phyloP scores from a whole-genome alignment of 2,329 filamentous ascomycete species.

The Cladosporium sphaerospermum region DNA sequence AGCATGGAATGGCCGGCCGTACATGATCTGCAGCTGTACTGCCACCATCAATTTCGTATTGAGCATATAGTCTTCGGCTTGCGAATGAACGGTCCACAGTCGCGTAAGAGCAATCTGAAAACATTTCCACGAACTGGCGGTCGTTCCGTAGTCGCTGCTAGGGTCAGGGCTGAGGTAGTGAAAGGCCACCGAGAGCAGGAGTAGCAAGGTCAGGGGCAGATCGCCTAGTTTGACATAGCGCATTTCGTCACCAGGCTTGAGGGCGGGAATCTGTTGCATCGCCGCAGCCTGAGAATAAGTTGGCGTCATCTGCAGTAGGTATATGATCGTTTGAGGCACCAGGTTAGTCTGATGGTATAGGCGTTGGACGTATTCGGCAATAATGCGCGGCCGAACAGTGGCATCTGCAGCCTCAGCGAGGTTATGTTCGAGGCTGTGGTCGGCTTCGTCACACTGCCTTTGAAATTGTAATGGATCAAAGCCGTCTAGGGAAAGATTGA shows the following conservation, averaged over 20 bases:
- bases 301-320: slow-evolving; percentile 10
- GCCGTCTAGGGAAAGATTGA: slow-evolving; percentile 8
- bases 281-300: slow-evolving; percentile 7
- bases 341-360: slow-evolving; percentile 12
- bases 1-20: slow-evolving; percentile 10
- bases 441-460: slow-evolving; percentile 9
- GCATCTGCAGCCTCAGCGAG: slow-evolving; percentile 7
- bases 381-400: slow-evolving; percentile 3
- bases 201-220: background rate
- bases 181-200: slow-evolving; percentile 9
- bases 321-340: slow-evolving; percentile 11
- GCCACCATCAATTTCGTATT: slow-evolving; percentile 11
- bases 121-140: slow-evolving; percentile 8
- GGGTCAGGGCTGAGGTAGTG: slow-evolving; percentile 11
- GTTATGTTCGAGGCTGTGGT: slow-evolving; percentile 5
- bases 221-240: slow-evolving; percentile 11
- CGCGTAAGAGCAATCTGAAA: slow-evolving; percentile 10
- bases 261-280: slow-evolving; percentile 2
- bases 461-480: slow-evolving; percentile 12
- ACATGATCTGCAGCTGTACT: slow-evolving; percentile 8
- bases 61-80: slow-evolving; percentile 10
- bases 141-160: slow-evolving; percentile 9
- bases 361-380: slow-evolving; percentile 10
- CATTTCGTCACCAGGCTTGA: slow-evolving; percentile 1
- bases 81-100: slow-evolving; percentile 10